Base-by-base conservation (phyloP, 2,329 filamentous ascomycete species). In the Clathrospora elynae region DNA sequence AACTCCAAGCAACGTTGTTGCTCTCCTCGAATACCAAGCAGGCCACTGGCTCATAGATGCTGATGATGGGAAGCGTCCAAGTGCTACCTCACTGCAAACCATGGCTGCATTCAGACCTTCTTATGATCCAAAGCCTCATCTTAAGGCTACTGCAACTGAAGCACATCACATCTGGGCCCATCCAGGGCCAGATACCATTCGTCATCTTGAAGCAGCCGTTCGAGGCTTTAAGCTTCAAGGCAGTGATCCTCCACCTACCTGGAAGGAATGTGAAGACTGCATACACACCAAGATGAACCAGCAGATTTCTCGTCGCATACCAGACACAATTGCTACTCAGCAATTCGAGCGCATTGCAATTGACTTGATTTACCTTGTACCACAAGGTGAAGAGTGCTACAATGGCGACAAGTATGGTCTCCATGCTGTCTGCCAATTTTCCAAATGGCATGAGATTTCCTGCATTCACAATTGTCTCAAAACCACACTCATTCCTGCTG, bases 41-140 rank as follows among this genome's bases (percentile, higher is more conserved):
- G 39, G 39, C 7, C 39, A 42, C 39, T 42, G 39, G 39, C 22
- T 42, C 7, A 20, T 42, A 9, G 39, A 42, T 14, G 31, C 30
- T 9, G 23, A 42, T 24, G 29, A 31, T 31, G 14, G 29, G 29
- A 31, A 31, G 11, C 29, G 29, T 31, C 29, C 14, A 31, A 31
- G 17, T 18, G 29, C 29, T 13, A 31, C n/a, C 14, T 31, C 29
- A 31, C 29, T 16, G 5, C 14, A 31, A 17, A 14, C 29, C 17
- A 31, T 31, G 14, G 29, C 29, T 31, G 29, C 29, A 19, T 31
- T 31, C 14, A 31, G 17, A 13, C 29, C 14, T 14, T 36, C 34
- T 17, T 12, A 26, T 22, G n/a, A 25, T 18, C 34, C 22, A 25
- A 31, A 31, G 29, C 29, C 29, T 31, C 14, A 31, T 11, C 20